Evolutionary conservation across 768 basidiomycete genomes (phyloP).

Genomic region (Suillus discolor): DNA sequence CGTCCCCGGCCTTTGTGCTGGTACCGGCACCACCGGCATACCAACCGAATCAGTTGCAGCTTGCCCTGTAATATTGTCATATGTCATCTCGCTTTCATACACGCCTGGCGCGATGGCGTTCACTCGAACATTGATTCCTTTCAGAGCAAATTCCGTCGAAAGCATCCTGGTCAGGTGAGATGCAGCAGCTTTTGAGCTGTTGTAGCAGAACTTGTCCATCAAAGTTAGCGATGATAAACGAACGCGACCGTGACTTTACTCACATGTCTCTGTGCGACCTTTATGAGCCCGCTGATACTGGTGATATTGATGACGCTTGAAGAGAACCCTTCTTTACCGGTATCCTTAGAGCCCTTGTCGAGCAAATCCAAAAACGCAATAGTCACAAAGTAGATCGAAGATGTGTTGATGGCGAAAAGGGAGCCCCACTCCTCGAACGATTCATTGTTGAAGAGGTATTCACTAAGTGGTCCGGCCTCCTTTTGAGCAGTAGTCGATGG

Average conservation of each 20-base stretch:
- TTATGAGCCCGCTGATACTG: constrained; percentile 72
- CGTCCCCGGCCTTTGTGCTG: constrained; percentile 65
- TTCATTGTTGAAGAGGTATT: constrained; percentile 71
- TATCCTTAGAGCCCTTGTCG: constrained; percentile 68
- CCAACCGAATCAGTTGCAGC: constrained; percentile 54
- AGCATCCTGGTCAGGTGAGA: constrained; percentile 78
- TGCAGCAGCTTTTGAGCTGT: constrained; percentile 78
- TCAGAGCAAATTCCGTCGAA: constrained; percentile 73
- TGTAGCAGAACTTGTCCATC: constrained; percentile 69
- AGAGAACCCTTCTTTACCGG: constrained; percentile 56
- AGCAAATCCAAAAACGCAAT: constrained; percentile 77
- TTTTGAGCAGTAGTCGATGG: constrained; percentile 58
- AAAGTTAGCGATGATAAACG: background rate
- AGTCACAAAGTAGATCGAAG: constrained; percentile 78
- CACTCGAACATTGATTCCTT: constrained; percentile 68
- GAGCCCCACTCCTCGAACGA: constrained; percentile 62
- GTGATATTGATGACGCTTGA: constrained; percentile 78
- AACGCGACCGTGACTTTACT: constrained; percentile 25
- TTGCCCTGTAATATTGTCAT: constrained; percentile 46
- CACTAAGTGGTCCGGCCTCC: constrained; percentile 65
- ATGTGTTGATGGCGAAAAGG: constrained; percentile 67
- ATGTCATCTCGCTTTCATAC: constrained; percentile 77
- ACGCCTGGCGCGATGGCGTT: constrained; percentile 78
- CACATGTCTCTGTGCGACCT: constrained; percentile 77
- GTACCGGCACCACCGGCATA: constrained; percentile 62